Percentiles rank a stretch among this genome's conserved stretches.
phyloP scores from a whole-genome alignment of 345 rosid species.

The Eucalyptus curtisii region DNA sequence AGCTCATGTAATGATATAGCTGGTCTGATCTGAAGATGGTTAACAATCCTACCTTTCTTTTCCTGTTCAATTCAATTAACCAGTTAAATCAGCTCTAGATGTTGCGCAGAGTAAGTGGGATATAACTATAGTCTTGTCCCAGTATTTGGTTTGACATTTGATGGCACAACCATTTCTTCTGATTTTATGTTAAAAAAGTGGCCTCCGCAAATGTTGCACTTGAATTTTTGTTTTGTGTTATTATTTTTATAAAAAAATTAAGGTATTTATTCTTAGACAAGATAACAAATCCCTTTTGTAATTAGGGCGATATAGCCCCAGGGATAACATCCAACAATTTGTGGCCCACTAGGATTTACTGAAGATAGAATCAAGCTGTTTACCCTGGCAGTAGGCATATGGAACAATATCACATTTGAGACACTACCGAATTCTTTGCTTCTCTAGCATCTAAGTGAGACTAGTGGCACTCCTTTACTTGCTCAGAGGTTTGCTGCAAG shows the following conservation, averaged over 20 bases:
- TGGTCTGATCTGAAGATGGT: background rate
- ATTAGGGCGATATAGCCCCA: background rate
- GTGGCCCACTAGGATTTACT: background rate
- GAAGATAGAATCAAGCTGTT: background rate
- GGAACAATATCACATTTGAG: background rate
- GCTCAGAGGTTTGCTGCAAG: background rate
- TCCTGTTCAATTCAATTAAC: background rate
- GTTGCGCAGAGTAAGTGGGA: background rate
- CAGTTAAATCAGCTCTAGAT: background rate
- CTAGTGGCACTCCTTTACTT: background rate
- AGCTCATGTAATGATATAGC: conserved; percentile 2
- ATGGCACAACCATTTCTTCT: background rate
- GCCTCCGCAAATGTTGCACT: background rate
- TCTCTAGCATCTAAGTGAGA: background rate
- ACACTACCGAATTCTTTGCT: background rate
- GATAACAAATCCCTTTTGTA: background rate
- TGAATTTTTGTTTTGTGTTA: background rate
- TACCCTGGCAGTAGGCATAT: background rate
- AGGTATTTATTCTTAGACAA: background rate
- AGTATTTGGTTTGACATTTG: background rate
- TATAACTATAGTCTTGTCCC: background rate
- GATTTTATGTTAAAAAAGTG: background rate
- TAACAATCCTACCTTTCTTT: background rate
- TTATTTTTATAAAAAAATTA: background rate
- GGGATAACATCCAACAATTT: background rate